Conservation (phyloP, 179 eudicot species). For the Spergularia azorica region DNA sequence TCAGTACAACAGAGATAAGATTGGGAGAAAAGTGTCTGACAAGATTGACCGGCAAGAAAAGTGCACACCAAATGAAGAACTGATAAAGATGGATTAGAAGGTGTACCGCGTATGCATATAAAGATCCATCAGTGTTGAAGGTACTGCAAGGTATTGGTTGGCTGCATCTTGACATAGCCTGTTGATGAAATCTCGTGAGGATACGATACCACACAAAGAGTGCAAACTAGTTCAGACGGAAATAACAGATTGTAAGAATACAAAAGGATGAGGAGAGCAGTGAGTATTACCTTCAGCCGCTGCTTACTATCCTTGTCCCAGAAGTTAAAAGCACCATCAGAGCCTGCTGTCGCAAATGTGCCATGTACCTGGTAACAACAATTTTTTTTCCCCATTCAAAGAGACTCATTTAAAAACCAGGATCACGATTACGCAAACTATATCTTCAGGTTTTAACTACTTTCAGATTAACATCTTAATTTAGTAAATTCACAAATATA, state of each 20-base stretch:
- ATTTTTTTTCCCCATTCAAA: not conserved
- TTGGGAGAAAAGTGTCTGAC: not conserved
- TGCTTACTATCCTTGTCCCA: constrained; percentile 99
- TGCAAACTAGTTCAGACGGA: not conserved
- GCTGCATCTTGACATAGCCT: constrained; percentile 85
- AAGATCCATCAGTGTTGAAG: constrained; percentile 85
- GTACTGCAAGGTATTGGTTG: constrained; percentile 84
- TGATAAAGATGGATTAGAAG: not conserved
- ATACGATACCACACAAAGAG: not conserved
- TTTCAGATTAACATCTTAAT: not conserved
- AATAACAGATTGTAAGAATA: not conserved
- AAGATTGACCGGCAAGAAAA: not conserved
- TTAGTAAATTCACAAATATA: no score
- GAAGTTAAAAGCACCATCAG: constrained; percentile 91
- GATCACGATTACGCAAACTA: not conserved
- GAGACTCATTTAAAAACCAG: not conserved
- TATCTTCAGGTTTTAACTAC: not conserved
- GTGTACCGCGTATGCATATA: constrained; percentile 83
- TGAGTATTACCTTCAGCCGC: constrained; percentile 67
- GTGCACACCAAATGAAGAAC: not conserved
- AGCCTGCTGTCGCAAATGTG: constrained; percentile 94
- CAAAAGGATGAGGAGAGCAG: not conserved
- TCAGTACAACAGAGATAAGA: not conserved
- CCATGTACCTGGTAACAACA: constrained; percentile 60
- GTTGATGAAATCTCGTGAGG: constrained; percentile 15